Conservation (phyloP, 1,139 yeast genomes). For the Taiozyma sp. region DNA sequence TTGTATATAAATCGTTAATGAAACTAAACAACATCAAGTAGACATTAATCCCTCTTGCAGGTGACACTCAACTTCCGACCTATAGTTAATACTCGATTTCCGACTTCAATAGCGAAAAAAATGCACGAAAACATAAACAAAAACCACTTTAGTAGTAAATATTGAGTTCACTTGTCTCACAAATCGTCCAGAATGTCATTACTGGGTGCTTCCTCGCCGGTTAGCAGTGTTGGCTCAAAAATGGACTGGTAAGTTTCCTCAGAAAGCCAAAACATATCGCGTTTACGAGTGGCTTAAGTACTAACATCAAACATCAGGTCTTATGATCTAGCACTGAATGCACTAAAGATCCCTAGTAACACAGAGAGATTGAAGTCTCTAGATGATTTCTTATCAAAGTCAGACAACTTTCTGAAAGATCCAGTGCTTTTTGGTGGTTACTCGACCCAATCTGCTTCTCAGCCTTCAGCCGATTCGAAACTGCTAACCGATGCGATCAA, state of each 20-base stretch:
- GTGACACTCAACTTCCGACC: background rate
- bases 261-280: background rate
- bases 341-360: slow-evolving; percentile 12
- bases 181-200: background rate
- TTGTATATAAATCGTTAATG: background rate
- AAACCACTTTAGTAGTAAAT: background rate
- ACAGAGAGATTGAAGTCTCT: slow-evolving; percentile 32
- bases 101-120: background rate
- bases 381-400: slow-evolving; percentile 40
- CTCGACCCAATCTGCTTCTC: slow-evolving; percentile 15
- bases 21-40: background rate
- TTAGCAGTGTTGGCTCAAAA: background rate
- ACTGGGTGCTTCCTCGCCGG: background rate
- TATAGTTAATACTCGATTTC: background rate
- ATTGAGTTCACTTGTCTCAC: background rate
- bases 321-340: slow-evolving; percentile 20
- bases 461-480: slow-evolving; percentile 4
- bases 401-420: slow-evolving; percentile 29
- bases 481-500: slow-evolving; percentile 2
- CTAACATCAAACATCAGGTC: slow-evolving; percentile 18
- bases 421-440: slow-evolving; percentile 34
- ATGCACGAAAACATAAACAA: background rate
- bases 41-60: background rate
- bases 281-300: background rate
- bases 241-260: background rate